Evolutionary conservation across 345 rosid genomes (phyloP).

Genomic region (Mangifera indica): DNA sequence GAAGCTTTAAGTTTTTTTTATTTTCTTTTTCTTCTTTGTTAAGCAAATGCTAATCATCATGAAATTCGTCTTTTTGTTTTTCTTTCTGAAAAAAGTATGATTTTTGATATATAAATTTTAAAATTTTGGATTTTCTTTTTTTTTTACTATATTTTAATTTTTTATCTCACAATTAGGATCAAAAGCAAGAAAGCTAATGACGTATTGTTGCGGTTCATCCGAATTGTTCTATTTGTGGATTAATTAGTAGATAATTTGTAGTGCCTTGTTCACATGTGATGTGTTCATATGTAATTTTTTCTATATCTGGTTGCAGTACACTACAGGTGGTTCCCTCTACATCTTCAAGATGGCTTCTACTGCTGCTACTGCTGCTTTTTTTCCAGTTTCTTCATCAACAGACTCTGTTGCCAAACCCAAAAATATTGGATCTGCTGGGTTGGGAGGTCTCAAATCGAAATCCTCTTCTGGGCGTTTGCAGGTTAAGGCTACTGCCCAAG

Average conservation of each 20-base stretch:
- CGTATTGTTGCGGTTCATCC: background rate
- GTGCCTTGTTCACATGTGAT: background rate
- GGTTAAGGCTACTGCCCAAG: constrained; percentile 86
- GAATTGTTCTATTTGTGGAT: background rate
- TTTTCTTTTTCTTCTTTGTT: background rate
- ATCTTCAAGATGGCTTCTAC: constrained; percentile 63
- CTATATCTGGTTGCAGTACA: constrained; percentile 1
- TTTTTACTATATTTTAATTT: no score
- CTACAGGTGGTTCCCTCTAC: background rate
- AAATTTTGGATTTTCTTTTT: background rate
- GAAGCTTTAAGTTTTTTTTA: background rate
- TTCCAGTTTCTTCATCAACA: constrained; percentile 52
- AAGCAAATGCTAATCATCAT: background rate
- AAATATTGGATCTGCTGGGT: constrained; percentile 51
- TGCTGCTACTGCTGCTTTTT: constrained; percentile 72
- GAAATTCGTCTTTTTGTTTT: background rate
- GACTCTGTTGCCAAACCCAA: constrained; percentile 48
- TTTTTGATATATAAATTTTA: background rate
- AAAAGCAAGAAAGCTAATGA: background rate
- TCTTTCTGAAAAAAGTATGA: background rate
- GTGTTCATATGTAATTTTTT: background rate
- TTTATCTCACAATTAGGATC: background rate
- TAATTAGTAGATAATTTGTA: background rate
- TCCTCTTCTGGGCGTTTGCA: constrained; percentile 56
- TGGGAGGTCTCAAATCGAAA: constrained; percentile 47